These are phyloP conservation scores for Fraxinus angustifolia DNA, from an alignment of 305 asterid genomes.

Conservation along the genomic window DNA sequence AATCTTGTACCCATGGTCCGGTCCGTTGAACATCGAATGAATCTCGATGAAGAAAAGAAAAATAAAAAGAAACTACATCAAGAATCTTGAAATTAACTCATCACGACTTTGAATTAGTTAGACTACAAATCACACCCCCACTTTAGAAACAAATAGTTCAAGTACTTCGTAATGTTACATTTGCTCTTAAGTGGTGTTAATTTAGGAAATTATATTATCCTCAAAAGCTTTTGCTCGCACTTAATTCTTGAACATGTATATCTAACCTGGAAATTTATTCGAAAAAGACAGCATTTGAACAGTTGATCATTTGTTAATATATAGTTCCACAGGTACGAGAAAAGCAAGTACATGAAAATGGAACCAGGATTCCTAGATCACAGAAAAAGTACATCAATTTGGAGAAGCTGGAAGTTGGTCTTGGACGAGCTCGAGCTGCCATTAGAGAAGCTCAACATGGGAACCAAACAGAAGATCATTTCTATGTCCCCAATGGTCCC, in stretches of 20 bases:
- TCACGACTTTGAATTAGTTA: neutral
- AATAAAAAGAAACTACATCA: neutral
- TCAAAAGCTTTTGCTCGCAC: neutral
- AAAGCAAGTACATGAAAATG: neutral
- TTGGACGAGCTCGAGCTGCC: conserved; percentile 31
- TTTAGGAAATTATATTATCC: too few relatives aligned
- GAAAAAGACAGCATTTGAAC: neutral
- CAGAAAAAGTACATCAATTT: conserved; percentile 12
- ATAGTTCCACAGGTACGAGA: neutral
- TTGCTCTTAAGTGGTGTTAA: too few relatives aligned
- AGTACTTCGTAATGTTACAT: neutral
- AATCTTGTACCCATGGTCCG: neutral
- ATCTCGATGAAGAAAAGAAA: neutral
- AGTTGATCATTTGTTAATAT: neutral
- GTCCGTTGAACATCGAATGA: neutral
- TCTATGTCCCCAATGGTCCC: conserved; percentile 35
- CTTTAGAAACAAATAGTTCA: neutral
- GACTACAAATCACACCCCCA: neutral
- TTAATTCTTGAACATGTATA: neutral
- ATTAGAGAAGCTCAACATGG: conserved; percentile 21
- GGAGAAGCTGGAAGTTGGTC: conserved; percentile 23
- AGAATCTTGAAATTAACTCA: neutral
- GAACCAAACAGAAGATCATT: conserved; percentile 21
- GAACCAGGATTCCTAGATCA: neutral
- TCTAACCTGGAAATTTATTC: neutral